Base-by-base conservation (phyloP, 768 basidiomycete genomes). In the Panellus pusillus region DNA sequence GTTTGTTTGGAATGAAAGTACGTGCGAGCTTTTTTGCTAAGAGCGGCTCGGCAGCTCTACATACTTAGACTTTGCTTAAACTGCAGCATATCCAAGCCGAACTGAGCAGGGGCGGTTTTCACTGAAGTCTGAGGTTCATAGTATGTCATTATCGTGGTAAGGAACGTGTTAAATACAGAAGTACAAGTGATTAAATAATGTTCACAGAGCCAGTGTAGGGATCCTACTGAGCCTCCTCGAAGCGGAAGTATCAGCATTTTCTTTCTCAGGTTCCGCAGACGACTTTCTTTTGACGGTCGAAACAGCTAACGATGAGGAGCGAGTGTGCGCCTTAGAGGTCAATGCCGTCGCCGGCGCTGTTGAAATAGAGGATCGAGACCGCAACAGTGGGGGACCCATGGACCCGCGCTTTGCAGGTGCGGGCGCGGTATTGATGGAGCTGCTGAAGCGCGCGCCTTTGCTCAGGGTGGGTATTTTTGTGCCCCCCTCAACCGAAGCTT, bases 381-480 rank as follows among this genome's bases (percentile, higher is more conserved):
- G 44, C 1, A 61, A 76, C 28, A 64, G 47, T 9, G 68, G 78
- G 24, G 82, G 82, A 4, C 77, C 84, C 79, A 83, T 81, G 2
- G 75, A 72, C 12, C 78, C 77, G 44, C 72, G 70, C 41, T 57
- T 54, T 46, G 24, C 49, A 45, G 65, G 53, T 52, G 66, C 70
- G 41, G 48, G 55, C 18, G 56, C 51, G 13, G 56, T 44, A 24
- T n/a, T n/a, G n/a, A 64, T 63, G 57, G 62, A 60, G 28, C 57
- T 65, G 52, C 77, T 85, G 11, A 74, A 61, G 8, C 85, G 81
- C 19, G 64, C 66, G 58, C 81, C 84, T 65, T 73, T 79, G 39
- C 72, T 73, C 9, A 84, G 69, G 11, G 82, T 72, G 9, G 74
- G 48, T 1, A 70, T 57, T 58, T 72, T 75, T 1, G 68, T 47